Evolutionary conservation across 2,329 filamentous ascomycete species (phyloP).

Genomic region (Pyrenochaeta sp.): DNA sequence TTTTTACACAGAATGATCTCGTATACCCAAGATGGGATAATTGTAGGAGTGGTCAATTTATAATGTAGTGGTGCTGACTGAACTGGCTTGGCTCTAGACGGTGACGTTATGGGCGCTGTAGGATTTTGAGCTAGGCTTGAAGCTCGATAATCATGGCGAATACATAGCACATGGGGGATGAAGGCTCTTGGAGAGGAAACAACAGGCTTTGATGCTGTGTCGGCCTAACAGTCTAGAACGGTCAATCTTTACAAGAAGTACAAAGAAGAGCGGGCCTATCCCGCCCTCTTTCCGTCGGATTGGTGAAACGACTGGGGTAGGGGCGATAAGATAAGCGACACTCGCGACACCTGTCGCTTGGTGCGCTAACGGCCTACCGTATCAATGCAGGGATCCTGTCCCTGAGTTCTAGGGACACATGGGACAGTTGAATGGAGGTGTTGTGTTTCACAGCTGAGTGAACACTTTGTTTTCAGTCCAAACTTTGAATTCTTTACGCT

Average conservation of each 20-base stretch:
- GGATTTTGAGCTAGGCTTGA: background rate
- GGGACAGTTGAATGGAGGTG: background rate
- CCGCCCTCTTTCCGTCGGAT: conserved; percentile 5
- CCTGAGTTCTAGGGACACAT: conserved; percentile 18
- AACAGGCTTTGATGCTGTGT: too few relatives aligned
- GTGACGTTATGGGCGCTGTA: background rate
- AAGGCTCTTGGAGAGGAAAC: too few relatives aligned
- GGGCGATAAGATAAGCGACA: conserved; percentile 9
- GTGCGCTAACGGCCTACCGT: conserved; percentile 1
- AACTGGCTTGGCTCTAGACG: background rate
- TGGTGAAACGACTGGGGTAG: background rate
- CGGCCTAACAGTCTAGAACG: too few relatives aligned
- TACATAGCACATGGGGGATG: too few relatives aligned
- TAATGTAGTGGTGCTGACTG: background rate
- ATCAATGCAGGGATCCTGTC: conserved; percentile 9
- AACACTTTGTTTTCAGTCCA: background rate
- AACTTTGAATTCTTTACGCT: background rate
- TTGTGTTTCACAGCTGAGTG: background rate
- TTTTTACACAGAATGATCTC: background rate
- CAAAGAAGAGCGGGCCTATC: background rate
- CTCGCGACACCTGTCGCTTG: background rate
- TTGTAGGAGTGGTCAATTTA: background rate
- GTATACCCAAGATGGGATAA: background rate
- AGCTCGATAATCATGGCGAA: background rate
- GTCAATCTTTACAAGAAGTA: too few relatives aligned